Evolutionary conservation across 805 yeast genomes (phyloP).

Genomic region (Zygoascus flipseniorum): DNA sequence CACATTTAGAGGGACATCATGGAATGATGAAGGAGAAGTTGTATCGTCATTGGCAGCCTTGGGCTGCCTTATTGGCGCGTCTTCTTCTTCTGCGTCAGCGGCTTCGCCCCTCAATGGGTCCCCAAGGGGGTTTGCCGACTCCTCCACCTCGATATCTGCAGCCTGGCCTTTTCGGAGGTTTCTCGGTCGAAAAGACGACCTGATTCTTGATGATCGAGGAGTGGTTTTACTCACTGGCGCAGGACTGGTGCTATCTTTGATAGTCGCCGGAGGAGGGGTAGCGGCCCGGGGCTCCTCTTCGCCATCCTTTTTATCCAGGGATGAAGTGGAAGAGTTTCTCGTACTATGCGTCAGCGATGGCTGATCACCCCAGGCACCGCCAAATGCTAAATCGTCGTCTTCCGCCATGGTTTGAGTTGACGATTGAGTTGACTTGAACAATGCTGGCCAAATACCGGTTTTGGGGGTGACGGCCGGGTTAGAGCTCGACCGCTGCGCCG

Average conservation of each 20-base stretch:
- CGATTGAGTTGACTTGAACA: too few relatives aligned
- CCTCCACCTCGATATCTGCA: neutral
- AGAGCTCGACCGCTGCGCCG: too few relatives aligned
- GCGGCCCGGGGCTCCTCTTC: neutral
- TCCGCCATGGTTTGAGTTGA: conserved; percentile 10
- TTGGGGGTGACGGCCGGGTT: too few relatives aligned
- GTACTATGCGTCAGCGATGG: conserved; percentile 10
- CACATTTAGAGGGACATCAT: conserved; percentile 8
- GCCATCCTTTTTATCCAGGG: conserved; percentile 2
- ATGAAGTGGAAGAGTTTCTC: conserved; percentile 9
- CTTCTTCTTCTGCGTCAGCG: neutral
- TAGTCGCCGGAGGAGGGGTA: neutral
- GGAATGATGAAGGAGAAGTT: conserved; percentile 5
- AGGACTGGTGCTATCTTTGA: neutral
- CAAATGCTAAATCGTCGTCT: conserved; percentile 10
- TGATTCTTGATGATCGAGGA: neutral
- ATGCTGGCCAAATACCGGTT: too few relatives aligned
- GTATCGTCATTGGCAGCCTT: neutral
- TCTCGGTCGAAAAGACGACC: neutral
- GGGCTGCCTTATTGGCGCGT: neutral
- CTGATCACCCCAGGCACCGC: conserved; percentile 20
- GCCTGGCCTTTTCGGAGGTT: neutral
- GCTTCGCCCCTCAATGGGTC: neutral
- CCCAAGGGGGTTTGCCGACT: neutral
- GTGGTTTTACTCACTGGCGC: neutral